These are phyloP conservation scores for Curvularia lunata DNA, from an alignment of 2,329 filamentous ascomycete species.

Conservation along the genomic window DNA sequence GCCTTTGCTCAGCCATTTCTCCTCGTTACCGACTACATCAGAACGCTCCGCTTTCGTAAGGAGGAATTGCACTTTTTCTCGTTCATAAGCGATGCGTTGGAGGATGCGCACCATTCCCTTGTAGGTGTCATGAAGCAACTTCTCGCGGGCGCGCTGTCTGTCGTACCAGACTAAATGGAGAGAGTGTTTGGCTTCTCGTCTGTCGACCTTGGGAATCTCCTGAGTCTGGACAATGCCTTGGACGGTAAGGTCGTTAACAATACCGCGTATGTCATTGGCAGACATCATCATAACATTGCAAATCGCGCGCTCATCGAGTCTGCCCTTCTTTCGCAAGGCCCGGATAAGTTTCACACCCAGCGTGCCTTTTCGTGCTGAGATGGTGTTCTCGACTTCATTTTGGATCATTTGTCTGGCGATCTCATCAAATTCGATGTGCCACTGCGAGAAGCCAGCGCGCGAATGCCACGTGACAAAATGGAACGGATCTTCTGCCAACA, in stretches of 20 bases:
- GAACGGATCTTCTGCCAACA: slow-evolving; percentile 71
- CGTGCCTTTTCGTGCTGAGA: slow-evolving; percentile 77
- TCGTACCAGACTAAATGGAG: slow-evolving; percentile 95
- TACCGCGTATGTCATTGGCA: slow-evolving; percentile 81
- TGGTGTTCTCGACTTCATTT: slow-evolving; percentile 79
- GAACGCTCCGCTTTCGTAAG: slow-evolving; percentile 82
- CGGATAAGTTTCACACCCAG: slow-evolving; percentile 82
- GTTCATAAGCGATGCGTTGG: slow-evolving; percentile 79
- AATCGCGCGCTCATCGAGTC: slow-evolving; percentile 91
- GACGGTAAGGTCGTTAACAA: slow-evolving; percentile 84
- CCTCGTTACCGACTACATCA: slow-evolving; percentile 84
- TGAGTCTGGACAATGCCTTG: slow-evolving; percentile 88
- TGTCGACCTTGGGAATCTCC: slow-evolving; percentile 88
- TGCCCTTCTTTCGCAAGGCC: slow-evolving; percentile 84
- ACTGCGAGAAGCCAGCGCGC: slow-evolving; percentile 69
- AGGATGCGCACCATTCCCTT: slow-evolving; percentile 87
- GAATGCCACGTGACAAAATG: slow-evolving; percentile 73
- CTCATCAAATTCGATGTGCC: slow-evolving; percentile 81
- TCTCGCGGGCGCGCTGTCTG: slow-evolving; percentile 69
- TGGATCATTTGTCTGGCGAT: slow-evolving; percentile 75
- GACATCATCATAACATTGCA: slow-evolving; percentile 81
- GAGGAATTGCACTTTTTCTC: slow-evolving; percentile 72
- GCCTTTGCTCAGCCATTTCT: slow-evolving; percentile 75
- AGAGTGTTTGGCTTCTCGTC: slow-evolving; percentile 79
- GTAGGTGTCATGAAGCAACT: slow-evolving; percentile 81